Conservation (phyloP, 73 alveolate species). For the Paramecium primaurelia region DNA sequence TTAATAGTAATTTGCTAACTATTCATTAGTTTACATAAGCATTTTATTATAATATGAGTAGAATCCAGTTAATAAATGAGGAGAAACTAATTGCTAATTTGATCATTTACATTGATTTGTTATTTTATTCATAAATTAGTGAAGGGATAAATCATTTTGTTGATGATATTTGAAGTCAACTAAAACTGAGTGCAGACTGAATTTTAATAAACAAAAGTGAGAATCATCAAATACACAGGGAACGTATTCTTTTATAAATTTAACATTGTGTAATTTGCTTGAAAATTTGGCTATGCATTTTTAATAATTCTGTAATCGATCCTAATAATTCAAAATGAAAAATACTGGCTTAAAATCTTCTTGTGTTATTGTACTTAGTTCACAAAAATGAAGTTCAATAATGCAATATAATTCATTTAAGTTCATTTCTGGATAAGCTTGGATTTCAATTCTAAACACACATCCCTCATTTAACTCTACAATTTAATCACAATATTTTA, state of each 20-base stretch:
- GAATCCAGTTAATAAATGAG: not conserved
- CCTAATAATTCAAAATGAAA: not conserved
- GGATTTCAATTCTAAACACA: constrained; percentile 23
- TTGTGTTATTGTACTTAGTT: not conserved
- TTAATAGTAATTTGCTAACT: not conserved
- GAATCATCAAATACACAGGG: constrained; percentile 19
- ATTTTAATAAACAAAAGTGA: constrained; percentile 21
- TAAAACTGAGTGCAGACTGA: not conserved
- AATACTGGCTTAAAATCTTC: constrained; percentile 29
- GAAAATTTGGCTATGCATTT: constrained; percentile 16
- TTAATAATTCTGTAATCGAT: not conserved
- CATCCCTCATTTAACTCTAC: constrained; percentile 33
- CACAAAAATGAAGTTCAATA: constrained; percentile 23
- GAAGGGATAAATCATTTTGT: not conserved
- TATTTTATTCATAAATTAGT: not conserved
- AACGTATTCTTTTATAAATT: not conserved
- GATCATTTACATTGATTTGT: constrained; percentile 26
- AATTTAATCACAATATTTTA: constrained; percentile 26
- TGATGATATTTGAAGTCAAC: constrained; percentile 21
- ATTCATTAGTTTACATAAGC: not conserved
- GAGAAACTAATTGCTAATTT: not conserved
- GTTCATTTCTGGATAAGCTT: constrained; percentile 31
- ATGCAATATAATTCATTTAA: not conserved
- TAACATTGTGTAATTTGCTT: not conserved
- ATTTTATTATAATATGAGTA: not conserved